A percentile compares a stretch with the other conserved stretches of the same genome.
Evolutionary conservation across 192 early-diverging fungal genomes (phyloP).

Genomic region (Coemansia erecta): DNA sequence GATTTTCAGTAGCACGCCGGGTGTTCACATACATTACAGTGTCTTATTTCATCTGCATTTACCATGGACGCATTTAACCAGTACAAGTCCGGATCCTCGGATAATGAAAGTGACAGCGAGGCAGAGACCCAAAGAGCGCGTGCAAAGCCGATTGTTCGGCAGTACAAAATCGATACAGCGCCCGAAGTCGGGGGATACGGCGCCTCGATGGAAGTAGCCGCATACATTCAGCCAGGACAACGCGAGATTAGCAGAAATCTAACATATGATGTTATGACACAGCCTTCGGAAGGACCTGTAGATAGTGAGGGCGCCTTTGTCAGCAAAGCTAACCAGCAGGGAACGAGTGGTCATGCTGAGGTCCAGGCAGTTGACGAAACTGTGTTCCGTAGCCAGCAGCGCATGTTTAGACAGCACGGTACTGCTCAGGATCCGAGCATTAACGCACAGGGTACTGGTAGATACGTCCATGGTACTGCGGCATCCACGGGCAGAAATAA

Average conservation of each 20-base stretch:
- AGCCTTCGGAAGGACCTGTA: constrained; percentile 28
- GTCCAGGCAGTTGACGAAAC: constrained; percentile 32
- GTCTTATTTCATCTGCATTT: not conserved
- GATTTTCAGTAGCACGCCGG: too few relatives aligned
- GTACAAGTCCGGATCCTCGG: constrained; percentile 37
- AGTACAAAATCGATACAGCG: constrained; percentile 40
- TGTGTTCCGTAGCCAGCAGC: constrained; percentile 77
- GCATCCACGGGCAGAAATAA: constrained; percentile 48
- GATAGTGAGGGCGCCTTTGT: constrained; percentile 27
- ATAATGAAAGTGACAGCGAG: constrained; percentile 22
- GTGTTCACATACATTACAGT: too few relatives aligned
- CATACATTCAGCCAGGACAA: constrained; percentile 22
- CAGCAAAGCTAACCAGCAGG: constrained; percentile 3
- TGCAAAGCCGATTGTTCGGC: constrained; percentile 25
- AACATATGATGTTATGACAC: constrained; percentile 21
- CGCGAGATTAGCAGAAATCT: constrained; percentile 26
- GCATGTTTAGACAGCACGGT: constrained; percentile 78
- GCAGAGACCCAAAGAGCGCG: not conserved
- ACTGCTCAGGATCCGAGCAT: constrained; percentile 79
- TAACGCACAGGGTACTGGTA: constrained; percentile 51
- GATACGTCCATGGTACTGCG: constrained; percentile 51
- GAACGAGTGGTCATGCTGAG: constrained; percentile 23
- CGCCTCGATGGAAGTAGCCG: not conserved
- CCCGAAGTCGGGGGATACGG: constrained; percentile 19
- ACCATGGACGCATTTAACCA: constrained; percentile 35